Evolutionary conservation across 2,329 filamentous ascomycete genomes (phyloP).

Genomic region (Xylaria sp.): DNA sequence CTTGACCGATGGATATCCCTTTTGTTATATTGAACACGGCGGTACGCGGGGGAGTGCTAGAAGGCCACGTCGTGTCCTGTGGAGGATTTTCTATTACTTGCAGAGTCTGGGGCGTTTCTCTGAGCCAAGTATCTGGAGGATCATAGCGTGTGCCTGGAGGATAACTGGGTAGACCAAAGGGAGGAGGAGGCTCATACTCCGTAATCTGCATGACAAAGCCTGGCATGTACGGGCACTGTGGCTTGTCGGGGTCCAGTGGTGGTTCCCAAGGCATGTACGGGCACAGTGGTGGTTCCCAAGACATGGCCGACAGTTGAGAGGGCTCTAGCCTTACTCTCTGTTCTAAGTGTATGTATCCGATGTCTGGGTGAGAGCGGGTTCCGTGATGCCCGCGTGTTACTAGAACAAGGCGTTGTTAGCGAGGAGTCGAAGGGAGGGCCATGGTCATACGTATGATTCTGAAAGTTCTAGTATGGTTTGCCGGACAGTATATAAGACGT

Average conservation of each 20-base stretch:
- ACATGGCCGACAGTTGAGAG: background rate
- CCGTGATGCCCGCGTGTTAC: too few species aligned
- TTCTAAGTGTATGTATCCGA: too few species aligned
- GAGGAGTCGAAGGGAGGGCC: too few species aligned
- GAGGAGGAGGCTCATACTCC: conserved; percentile 2
- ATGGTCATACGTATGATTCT: too few species aligned
- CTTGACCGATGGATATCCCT: background rate
- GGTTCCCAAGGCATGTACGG: background rate
- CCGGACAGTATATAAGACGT: too few species aligned
- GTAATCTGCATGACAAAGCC: background rate
- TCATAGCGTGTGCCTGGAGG: background rate
- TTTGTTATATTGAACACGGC: background rate
- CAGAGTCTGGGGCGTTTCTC: background rate
- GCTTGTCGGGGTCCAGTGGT: background rate
- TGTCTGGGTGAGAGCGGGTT: too few species aligned
- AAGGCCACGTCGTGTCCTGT: background rate
- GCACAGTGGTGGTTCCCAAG: background rate
- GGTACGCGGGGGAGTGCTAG: background rate
- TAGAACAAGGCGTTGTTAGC: too few species aligned
- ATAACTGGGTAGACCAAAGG: background rate
- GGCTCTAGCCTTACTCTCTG: too few species aligned
- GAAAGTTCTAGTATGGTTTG: too few species aligned
- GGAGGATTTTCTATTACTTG: background rate
- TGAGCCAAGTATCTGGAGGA: background rate
- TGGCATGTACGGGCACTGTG: background rate